A percentile compares a stretch with the other conserved stretches of the same genome.
Conservation (phyloP, 495 filamentous ascomycete genomes). For the Podospora sp. region DNA sequence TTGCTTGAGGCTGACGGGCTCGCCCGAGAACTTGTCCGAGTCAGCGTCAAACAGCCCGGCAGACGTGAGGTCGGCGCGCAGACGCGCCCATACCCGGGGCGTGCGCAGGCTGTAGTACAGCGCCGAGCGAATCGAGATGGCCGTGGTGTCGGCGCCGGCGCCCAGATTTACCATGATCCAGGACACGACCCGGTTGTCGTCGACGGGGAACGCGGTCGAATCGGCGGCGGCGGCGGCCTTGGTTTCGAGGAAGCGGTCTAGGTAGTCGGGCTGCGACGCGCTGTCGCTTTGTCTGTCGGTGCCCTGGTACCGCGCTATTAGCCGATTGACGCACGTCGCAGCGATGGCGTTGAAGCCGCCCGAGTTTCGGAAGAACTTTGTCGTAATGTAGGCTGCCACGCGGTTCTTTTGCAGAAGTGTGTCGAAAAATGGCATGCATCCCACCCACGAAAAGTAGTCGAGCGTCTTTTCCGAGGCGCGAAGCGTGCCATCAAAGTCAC, state of each 20-base stretch:
- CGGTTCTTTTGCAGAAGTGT: constrained; percentile 30
- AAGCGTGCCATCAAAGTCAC: constrained; percentile 26
- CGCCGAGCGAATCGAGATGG: constrained; percentile 50
- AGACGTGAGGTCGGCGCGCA: constrained; percentile 43
- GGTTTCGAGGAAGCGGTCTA: constrained; percentile 34
- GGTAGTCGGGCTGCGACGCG: constrained; percentile 27
- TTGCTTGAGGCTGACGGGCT: constrained; percentile 20
- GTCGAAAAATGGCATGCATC: constrained; percentile 23
- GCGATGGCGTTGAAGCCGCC: constrained; percentile 17
- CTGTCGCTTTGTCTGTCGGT: constrained; percentile 19
- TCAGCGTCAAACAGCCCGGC: constrained; percentile 7
- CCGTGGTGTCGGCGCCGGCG: constrained; percentile 59
- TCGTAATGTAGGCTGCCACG: constrained; percentile 11
- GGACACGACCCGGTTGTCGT: constrained; percentile 28
- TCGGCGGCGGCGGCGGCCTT: constrained; percentile 27
- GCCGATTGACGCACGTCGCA: constrained; percentile 6
- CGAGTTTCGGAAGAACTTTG: constrained; percentile 31
- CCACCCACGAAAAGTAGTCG: constrained; percentile 32
- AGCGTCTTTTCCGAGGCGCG: constrained; percentile 11
- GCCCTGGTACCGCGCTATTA: constrained; percentile 21
- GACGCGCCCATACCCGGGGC: constrained; percentile 40
- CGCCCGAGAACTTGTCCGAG: too few species aligned
- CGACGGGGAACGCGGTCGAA: too few species aligned
- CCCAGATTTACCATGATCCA: constrained; percentile 42
- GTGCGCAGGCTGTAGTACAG: constrained; percentile 56